phyloP scores from a whole-genome alignment of 352 stramenopile species.

The Phytophthora capsici region DNA sequence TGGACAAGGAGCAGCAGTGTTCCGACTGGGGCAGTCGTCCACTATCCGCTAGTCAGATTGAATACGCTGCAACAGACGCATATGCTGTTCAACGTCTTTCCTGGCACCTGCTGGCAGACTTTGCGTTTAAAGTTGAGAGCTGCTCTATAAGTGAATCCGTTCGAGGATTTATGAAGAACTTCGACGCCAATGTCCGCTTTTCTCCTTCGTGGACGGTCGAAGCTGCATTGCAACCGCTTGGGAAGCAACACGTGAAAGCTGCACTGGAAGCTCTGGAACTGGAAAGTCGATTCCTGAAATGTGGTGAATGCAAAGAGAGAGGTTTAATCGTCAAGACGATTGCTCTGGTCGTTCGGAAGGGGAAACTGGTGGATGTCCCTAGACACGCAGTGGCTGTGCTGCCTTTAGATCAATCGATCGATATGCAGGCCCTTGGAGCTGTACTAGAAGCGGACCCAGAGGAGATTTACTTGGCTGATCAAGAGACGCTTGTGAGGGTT shows the following conservation, averaged over 20 bases:
- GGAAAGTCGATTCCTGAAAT: conserved; percentile 32
- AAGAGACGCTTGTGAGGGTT: conserved; percentile 63
- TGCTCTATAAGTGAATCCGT: conserved; percentile 1
- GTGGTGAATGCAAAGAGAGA: conserved; percentile 17
- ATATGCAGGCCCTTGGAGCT: conserved; percentile 48
- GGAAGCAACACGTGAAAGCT: conserved; percentile 45
- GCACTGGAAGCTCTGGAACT: conserved; percentile 40
- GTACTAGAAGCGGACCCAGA: conserved; percentile 30
- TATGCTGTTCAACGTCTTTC: conserved; percentile 54
- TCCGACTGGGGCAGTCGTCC: conserved; percentile 63
- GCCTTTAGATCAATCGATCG: conserved; percentile 53
- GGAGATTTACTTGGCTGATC: conserved; percentile 53
- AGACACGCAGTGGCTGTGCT: conserved; percentile 58
- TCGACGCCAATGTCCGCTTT: conserved; percentile 10
- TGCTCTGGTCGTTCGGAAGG: conserved; percentile 44
- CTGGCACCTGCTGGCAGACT: conserved; percentile 53
- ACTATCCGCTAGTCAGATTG: conserved; percentile 46
- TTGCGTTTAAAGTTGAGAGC: conserved; percentile 25
- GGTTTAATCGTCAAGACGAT: conserved; percentile 74
- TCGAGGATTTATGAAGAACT: conserved; percentile 21
- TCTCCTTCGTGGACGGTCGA: conserved; percentile 12
- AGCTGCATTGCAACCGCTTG: conserved; percentile 23
- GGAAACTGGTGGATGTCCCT: neutral
- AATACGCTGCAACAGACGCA: conserved; percentile 66
- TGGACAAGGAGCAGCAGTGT: conserved; percentile 73